phyloP scores from a whole-genome alignment of 306 rosid species.

The Argentina anserina region DNA sequence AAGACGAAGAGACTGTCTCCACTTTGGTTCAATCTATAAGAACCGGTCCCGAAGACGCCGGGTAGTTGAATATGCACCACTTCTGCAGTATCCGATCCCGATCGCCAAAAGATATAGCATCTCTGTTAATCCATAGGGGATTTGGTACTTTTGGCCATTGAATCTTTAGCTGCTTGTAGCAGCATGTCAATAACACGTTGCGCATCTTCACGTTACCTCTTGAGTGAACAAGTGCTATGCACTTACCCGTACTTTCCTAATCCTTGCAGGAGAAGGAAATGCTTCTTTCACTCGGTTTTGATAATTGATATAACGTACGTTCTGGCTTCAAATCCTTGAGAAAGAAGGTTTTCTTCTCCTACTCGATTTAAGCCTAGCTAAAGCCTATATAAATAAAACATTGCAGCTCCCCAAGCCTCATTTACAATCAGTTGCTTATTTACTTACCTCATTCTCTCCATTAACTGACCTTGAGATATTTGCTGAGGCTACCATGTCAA shows the following conservation, averaged over 20 bases:
- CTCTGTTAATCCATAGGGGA: conserved; percentile 69
- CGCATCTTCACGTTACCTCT: conserved; percentile 71
- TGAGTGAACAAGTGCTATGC: conserved; percentile 89
- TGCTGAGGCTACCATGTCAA: conserved; percentile 6
- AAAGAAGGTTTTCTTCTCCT: background rate
- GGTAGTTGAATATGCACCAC: conserved; percentile 63
- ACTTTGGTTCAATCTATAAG: conserved; percentile 41
- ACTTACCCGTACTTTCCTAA: too few relatives aligned
- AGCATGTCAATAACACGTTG: conserved; percentile 87
- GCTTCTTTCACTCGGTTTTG: background rate
- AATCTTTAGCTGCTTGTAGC: conserved; percentile 36
- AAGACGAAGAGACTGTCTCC: background rate
- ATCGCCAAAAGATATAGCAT: conserved; percentile 83
- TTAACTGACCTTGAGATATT: background rate
- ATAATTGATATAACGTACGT: too few relatives aligned
- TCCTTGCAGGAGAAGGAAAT: background rate
- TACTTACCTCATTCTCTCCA: background rate
- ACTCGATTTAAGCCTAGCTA: background rate
- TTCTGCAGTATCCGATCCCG: conserved; percentile 69
- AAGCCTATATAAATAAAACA: background rate
- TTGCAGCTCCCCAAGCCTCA: background rate
- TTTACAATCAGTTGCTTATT: background rate
- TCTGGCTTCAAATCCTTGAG: background rate
- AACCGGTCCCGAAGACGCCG: conserved; percentile 66
- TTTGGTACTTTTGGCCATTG: conserved; percentile 38